Percentiles rank a stretch among this genome's conserved stretches.
Conservation (phyloP, 345 rosid species). For the Eucalyptus curtisii region DNA sequence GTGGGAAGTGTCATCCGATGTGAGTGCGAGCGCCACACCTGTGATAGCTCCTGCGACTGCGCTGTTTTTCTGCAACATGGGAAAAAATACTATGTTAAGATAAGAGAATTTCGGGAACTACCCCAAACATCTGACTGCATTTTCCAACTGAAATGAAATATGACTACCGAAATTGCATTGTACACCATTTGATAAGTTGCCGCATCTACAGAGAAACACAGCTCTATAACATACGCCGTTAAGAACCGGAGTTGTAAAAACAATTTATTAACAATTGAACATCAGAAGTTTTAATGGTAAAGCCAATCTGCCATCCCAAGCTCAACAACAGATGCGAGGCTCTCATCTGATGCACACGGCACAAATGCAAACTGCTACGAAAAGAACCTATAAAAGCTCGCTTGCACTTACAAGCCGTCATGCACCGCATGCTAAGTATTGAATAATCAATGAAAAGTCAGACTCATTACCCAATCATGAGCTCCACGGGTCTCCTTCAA, state of each 20-base stretch:
- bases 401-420: neutral
- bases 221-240: neutral
- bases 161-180: too few relatives aligned
- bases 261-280: neutral
- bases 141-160: too few relatives aligned
- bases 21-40: constrained; percentile 65
- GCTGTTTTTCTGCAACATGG: constrained; percentile 63
- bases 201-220: neutral
- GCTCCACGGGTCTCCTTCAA: constrained; percentile 78
- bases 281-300: neutral
- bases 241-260: neutral
- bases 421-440: neutral
- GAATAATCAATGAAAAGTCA: neutral
- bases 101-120: too few relatives aligned
- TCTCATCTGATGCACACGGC: neutral
- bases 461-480: constrained; percentile 75
- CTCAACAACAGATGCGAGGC: neutral
- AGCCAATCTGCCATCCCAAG: neutral
- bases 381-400: neutral
- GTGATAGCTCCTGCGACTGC: constrained; percentile 92
- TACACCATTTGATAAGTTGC: neutral
- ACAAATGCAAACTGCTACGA: neutral
- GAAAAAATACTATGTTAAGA: too few relatives aligned
- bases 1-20: constrained; percentile 50
- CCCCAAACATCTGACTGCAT: too few relatives aligned